phyloP scores from a whole-genome alignment of 768 basidiomycete genomes.

The Boletus subparvulus region DNA sequence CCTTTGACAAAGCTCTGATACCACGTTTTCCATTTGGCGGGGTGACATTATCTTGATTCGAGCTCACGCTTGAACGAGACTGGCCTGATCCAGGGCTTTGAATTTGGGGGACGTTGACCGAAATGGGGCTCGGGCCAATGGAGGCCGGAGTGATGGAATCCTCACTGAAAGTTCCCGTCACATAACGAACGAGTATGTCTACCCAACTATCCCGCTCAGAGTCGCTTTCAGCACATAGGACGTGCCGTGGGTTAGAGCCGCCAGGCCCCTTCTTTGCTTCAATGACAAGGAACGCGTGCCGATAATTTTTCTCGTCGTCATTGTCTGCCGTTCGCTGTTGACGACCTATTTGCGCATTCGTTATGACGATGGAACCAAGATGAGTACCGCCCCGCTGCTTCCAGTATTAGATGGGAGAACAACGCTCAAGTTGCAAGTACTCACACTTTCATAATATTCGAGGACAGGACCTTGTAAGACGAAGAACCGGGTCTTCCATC shows the following conservation, averaged over 20 bases:
- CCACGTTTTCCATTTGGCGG: conserved; percentile 34
- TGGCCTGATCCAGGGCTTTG: conserved; percentile 36
- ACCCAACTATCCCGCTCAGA: conserved; percentile 93
- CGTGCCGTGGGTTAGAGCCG: conserved; percentile 76
- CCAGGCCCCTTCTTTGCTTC: conserved; percentile 76
- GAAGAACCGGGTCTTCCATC: conserved; percentile 96
- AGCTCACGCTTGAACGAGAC: conserved; percentile 59
- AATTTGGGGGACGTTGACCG: conserved; percentile 24
- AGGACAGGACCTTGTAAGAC: conserved; percentile 87
- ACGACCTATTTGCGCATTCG: conserved; percentile 94
- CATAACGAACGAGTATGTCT: conserved; percentile 86
- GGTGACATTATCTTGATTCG: conserved; percentile 31
- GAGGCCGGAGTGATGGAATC: conserved; percentile 50
- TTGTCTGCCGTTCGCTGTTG: conserved; percentile 68
- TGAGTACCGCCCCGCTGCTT: conserved; percentile 84
- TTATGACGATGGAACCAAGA: conserved; percentile 85
- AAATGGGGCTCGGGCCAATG: conserved; percentile 33
- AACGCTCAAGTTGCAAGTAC: conserved; percentile 34
- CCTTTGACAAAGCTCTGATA: conserved; percentile 50
- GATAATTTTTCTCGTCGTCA: conserved; percentile 90
- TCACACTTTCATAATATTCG: conserved; percentile 93
- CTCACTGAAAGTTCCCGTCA: conserved; percentile 77
- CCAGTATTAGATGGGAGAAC: conserved; percentile 12
- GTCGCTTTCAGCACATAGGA: conserved; percentile 96
- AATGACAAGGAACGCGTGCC: conserved; percentile 96